Conservation (phyloP, 2,329 filamentous ascomycete species). For the Aureobasidium sp. region DNA sequence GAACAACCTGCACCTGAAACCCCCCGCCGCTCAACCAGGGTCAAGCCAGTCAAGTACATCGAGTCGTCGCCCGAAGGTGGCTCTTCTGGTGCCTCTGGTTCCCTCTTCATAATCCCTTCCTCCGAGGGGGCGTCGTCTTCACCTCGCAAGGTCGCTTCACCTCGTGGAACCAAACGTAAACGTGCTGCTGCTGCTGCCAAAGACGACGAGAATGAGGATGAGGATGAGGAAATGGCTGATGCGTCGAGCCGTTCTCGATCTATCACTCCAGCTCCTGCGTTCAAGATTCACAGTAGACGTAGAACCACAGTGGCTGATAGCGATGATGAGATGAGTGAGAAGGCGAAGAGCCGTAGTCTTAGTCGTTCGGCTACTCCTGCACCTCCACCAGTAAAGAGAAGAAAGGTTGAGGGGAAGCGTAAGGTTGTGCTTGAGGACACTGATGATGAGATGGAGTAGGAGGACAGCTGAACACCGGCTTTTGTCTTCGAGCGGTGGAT, state of each 20-base stretch:
- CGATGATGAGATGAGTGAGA: background rate
- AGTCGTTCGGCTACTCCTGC: background rate
- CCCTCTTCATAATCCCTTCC: background rate
- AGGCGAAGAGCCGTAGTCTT: background rate
- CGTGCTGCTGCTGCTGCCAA: background rate
- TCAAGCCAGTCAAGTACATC: no score
- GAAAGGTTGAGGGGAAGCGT: background rate
- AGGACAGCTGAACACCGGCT: no score
- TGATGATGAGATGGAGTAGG: conserved; percentile 2
- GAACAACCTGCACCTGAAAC: no score
- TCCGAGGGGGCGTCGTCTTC: background rate
- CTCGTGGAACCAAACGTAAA: background rate
- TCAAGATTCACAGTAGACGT: background rate
- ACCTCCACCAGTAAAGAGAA: background rate
- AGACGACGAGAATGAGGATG: background rate
- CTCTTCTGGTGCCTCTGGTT: background rate
- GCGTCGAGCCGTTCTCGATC: no score
- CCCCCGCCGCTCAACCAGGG: no score
- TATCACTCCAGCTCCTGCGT: no score
- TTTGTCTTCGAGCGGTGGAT: no score
- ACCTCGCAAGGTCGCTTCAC: no score
- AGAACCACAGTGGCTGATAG: background rate
- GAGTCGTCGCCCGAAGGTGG: background rate
- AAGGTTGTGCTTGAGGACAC: background rate
- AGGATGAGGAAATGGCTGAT: no score